Evolutionary conservation across 495 filamentous ascomycete species (phyloP).

Genomic region (Neurospora sp.): DNA sequence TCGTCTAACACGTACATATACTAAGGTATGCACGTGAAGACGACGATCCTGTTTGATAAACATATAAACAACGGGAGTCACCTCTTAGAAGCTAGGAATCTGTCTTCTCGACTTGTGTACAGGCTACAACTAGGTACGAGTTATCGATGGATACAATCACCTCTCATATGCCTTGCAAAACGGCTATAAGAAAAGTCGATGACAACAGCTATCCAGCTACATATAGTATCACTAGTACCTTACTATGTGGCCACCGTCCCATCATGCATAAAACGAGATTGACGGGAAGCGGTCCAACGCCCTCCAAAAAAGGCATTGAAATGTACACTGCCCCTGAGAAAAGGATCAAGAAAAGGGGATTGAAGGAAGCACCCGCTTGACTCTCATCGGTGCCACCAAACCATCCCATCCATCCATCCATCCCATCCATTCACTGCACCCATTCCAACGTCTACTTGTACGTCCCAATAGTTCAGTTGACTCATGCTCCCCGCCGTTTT

Average conservation of each 20-base stretch:
- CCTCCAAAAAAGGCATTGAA: background rate
- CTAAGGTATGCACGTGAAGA: background rate
- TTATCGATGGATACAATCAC: background rate
- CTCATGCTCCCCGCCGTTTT: background rate
- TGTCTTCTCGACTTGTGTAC: background rate
- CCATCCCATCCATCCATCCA: background rate
- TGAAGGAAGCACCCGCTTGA: background rate
- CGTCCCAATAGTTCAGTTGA: background rate
- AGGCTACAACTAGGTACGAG: background rate
- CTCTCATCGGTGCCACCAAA: background rate
- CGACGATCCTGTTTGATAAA: background rate
- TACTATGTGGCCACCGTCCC: background rate
- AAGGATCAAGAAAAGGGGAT: background rate
- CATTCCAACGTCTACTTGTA: background rate
- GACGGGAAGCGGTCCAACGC: background rate
- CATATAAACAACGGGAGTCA: background rate
- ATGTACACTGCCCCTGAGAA: background rate
- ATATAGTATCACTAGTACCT: background rate
- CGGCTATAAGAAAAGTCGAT: background rate
- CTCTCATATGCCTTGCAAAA: too few species aligned
- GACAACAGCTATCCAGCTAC: background rate
- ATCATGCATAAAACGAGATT: background rate
- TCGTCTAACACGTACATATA: background rate
- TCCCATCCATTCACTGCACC: background rate
- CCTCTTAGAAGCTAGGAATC: background rate